These are phyloP conservation scores for Aureobasidium vineae DNA, from an alignment of 2,329 filamentous ascomycete genomes.

Conservation along the genomic window DNA sequence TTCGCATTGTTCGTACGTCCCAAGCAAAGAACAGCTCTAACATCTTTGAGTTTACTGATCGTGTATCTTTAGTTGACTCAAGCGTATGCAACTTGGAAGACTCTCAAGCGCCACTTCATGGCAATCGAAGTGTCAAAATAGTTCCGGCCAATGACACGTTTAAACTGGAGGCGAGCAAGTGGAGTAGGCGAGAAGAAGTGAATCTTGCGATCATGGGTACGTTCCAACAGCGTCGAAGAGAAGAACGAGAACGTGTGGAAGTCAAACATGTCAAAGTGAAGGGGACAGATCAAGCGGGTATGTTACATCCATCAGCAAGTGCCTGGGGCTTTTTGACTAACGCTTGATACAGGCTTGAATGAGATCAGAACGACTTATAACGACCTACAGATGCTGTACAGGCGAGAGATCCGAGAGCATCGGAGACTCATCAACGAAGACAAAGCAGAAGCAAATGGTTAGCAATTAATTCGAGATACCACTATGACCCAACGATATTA, in stretches of 20 bases:
- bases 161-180: not conserved
- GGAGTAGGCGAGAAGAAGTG: not conserved
- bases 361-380: not conserved
- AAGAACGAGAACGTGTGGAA: not conserved
- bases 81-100: not conserved
- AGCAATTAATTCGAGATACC: not conserved
- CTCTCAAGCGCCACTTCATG: not conserved
- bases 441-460: not conserved
- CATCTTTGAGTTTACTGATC: not conserved
- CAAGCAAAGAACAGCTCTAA: not conserved
- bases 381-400: not conserved
- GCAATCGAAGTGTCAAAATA: not conserved
- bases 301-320: not conserved
- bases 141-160: not conserved
- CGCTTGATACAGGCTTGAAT: not conserved
- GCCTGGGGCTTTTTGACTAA: not conserved
- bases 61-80: not conserved
- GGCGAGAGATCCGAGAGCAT: not conserved
- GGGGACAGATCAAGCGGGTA: not conserved
- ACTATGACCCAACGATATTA: not conserved
- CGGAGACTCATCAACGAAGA: not conserved
- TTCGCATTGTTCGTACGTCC: not conserved
- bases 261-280: not conserved
- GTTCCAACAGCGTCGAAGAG: not conserved
- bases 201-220: not conserved